Evolutionary conservation across 2,329 filamentous ascomycete species (phyloP), one percentile per base, ranked within the genome.

Genomic region (Diaporthe amygdali): DNA sequence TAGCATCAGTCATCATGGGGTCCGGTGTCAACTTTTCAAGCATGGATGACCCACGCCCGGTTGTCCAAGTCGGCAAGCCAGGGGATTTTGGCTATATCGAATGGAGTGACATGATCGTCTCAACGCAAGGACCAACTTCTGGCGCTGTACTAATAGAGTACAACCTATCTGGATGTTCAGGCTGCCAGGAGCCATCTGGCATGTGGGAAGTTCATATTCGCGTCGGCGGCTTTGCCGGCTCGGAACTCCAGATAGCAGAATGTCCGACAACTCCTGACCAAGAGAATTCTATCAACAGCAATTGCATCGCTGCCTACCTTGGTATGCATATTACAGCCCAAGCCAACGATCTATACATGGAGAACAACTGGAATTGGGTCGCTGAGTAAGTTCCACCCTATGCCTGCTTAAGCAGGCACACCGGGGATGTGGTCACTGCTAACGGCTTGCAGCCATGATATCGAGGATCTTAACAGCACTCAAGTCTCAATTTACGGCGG

Each of bases 171-270:
- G 75, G 72, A 4, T 74, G 74, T 12, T 71, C 63, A 7, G 73
- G 71, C 30, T 73, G 61, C 2, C 44, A 30, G 30, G 77, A 77
- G 39, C 85, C 86, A 2, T 83, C 83, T 5, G 90, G 88, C 17
- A 86, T 92, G 79, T 95, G 93, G 93, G 93, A 95, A 75, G 89
- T 92, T 15, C 93, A 95, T 81, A 88, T 92, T 77, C 90, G 93
- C 76, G 87, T 96, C 61, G 93, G 92, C 74, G 93, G 93, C 17
- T 91, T 90, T 73, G 87, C 88, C 5, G 92, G 92, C 47, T 93
- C 92, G 5, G 81, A 91, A 47, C 86, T 95, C 37, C 91, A 93
- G 78, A 86, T 89, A 34, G 86, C 90, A 71, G 88, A 89, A 68
- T 96, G 93, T 79, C 82, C 86, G 71, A 94, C 92, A 80, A 78